phyloP scores from a whole-genome alignment of 2,329 filamentous ascomycete species.

The Claviceps fusiformis region DNA sequence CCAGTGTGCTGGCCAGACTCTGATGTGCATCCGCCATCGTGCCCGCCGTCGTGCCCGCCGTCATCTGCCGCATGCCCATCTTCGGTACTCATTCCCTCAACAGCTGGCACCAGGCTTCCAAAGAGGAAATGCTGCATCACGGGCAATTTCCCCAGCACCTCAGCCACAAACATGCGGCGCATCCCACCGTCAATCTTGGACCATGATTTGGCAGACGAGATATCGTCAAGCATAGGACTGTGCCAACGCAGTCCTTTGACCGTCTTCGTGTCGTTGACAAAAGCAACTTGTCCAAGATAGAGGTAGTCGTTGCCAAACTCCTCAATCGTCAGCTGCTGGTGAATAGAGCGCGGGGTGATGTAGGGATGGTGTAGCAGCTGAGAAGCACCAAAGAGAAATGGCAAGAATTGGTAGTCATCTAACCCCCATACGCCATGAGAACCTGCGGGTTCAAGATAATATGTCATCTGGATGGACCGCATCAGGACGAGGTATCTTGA shows the following conservation, averaged over 20 bases:
- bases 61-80: slow-evolving; percentile 32
- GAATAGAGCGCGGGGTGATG: slow-evolving; percentile 68
- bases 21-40: slow-evolving; percentile 27
- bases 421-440: slow-evolving; percentile 97
- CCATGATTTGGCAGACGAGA: slow-evolving; percentile 82
- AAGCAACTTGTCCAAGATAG: slow-evolving; percentile 84
- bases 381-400: slow-evolving; percentile 86
- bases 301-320: slow-evolving; percentile 74
- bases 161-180: slow-evolving; percentile 90
- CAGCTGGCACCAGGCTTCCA: slow-evolving; percentile 68
- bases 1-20: slow-evolving; percentile 44
- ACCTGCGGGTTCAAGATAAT: slow-evolving; percentile 93
- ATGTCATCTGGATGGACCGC: slow-evolving; percentile 77
- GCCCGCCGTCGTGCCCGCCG: slow-evolving; percentile 39
- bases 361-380: slow-evolving; percentile 77
- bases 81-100: slow-evolving; percentile 64
- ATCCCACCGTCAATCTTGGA: slow-evolving; percentile 86
- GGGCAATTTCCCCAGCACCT: slow-evolving; percentile 83
- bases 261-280: slow-evolving; percentile 93
- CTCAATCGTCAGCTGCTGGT: slow-evolving; percentile 76
- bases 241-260: slow-evolving; percentile 93
- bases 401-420: slow-evolving; percentile 94
- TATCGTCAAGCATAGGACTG: slow-evolving; percentile 95
- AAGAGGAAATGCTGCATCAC: slow-evolving; percentile 99
- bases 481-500: slow-evolving; percentile 72